Evolutionary conservation across 23 red algal species (phyloP), one percentile per base, ranked within the genome.

Genomic region (Gracilaria domingensis): DNA sequence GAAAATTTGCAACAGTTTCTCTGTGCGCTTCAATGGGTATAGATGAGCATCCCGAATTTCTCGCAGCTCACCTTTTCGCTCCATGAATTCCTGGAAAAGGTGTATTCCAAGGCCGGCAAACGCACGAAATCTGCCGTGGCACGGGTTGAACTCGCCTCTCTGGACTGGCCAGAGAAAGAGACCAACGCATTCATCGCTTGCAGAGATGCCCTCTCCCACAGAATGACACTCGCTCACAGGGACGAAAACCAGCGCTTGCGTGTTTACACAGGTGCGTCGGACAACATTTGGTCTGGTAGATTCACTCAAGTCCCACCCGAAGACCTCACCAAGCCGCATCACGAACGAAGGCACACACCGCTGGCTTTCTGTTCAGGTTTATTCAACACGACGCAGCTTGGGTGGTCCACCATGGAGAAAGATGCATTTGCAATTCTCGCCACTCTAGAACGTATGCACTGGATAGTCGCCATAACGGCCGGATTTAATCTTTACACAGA

Each of bases 241-340:
- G 73, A 78, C 17, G 73, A 50, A n/a, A 4, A 12, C 37, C 44
- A 81, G 37, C 54, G 54, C 8, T 21, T 81, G 4, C 30, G 48
- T 34, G 30, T 81, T 0, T 81, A 61, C 48, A 81, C 78, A 20
- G 78, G 60, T 35, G 50, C 44, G 1, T 61, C 54, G 17, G 49
- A 81, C 21, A 38, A 8, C 20, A 23, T 38, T 8, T 81, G 78
- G 78, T 81, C 78, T 6, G 78, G 78, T 30, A 81, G 58, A 0
- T 4, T 81, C 23, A 81, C 49, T 14, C 78, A 81, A 81, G 34
- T 59, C 17, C 78, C 78, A n/a, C 6, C 5, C 18, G 26, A 58
- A 30, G 78, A 81, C 34, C 48, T 81, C 8, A 28, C 28, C 8
- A 28, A 37, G 28, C 54, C 29, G 53, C 57, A 61, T 60, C 2